Evolutionary conservation across 148 eudicot species (phyloP).

Genomic region (Limonium bicolor): DNA sequence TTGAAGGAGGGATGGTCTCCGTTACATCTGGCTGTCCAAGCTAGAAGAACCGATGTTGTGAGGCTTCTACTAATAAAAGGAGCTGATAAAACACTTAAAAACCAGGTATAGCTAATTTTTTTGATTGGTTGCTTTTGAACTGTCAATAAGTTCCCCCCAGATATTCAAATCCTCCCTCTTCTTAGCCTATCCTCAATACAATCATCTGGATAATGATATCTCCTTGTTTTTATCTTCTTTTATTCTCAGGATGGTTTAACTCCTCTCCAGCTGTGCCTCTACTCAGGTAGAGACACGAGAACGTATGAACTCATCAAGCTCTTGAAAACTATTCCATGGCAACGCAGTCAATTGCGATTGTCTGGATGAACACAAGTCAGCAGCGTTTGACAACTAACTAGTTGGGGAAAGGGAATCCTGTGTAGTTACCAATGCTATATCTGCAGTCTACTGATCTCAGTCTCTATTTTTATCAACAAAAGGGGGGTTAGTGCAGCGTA

Average conservation of each 20-base stretch:
- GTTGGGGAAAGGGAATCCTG: too few relatives aligned
- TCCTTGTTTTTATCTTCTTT: background rate
- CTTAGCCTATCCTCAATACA: background rate
- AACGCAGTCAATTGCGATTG: background rate
- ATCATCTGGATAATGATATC: background rate
- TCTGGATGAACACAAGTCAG: too few relatives aligned
- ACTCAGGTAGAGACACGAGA: slow-evolving; percentile 51
- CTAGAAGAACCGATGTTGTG: slow-evolving; percentile 86
- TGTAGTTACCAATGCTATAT: too few relatives aligned
- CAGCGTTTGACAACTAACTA: too few relatives aligned
- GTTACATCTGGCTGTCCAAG: slow-evolving; percentile 88
- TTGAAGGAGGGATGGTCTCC: slow-evolving; percentile 94
- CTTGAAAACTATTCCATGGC: slow-evolving; percentile 42
- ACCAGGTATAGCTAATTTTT: slow-evolving; percentile 30
- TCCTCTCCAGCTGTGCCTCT: slow-evolving; percentile 65
- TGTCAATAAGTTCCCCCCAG: background rate
- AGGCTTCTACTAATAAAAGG: slow-evolving; percentile 82
- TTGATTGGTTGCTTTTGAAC: background rate
- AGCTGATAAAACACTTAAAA: slow-evolving; percentile 64
- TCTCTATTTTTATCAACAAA: too few relatives aligned
- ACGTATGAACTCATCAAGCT: slow-evolving; percentile 76
- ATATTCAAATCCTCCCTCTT: background rate
- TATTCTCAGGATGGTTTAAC: slow-evolving; percentile 56
- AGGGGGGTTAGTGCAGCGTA: too few relatives aligned
- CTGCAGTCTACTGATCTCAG: too few relatives aligned